A percentile compares a stretch with the other conserved stretches of the same genome.
These are phyloP conservation scores for Keithomyces neogunnii DNA, from an alignment of 2,329 filamentous ascomycete genomes.

Conservation along the genomic window DNA sequence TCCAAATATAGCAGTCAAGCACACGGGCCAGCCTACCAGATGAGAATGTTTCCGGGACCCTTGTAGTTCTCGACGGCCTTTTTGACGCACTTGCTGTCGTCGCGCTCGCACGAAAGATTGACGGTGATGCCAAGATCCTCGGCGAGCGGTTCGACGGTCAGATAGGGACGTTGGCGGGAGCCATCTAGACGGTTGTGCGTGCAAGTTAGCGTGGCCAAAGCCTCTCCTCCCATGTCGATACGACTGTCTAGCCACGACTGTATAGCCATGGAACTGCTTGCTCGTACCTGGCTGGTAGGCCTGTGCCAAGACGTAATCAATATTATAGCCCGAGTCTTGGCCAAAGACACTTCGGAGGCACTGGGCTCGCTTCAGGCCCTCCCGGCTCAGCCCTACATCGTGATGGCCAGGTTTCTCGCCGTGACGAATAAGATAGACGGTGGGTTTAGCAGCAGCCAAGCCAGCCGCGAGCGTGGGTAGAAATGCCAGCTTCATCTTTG, in stretches of 20 bases:
- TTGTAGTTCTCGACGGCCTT: conserved; percentile 37
- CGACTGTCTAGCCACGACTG: not conserved
- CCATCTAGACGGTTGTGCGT: conserved; percentile 30
- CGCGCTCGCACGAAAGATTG: conserved; percentile 46
- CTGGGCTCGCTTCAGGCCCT: conserved; percentile 48
- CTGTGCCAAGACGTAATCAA: conserved; percentile 51
- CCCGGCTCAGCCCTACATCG: conserved; percentile 36
- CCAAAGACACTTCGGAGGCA: conserved; percentile 52
- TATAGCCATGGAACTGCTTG: too few species aligned
- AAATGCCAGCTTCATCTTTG: conserved; percentile 13
- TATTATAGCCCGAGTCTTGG: conserved; percentile 39
- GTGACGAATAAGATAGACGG: conserved; percentile 55
- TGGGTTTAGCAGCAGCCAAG: conserved; percentile 26
- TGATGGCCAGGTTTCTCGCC: conserved; percentile 51
- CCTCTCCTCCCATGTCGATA: too few species aligned
- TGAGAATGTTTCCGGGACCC: conserved; percentile 47
- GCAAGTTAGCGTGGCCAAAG: not conserved
- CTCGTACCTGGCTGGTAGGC: conserved; percentile 36
- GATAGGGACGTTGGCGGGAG: conserved; percentile 40
- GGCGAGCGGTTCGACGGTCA: conserved; percentile 49
- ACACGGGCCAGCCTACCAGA: conserved; percentile 32
- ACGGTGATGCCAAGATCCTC: conserved; percentile 45
- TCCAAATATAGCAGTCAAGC: not conserved
- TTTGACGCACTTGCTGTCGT: conserved; percentile 45
- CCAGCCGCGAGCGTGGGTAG: conserved; percentile 11